phyloP scores from a whole-genome alignment of 305 asterid genomes.

The Caryopteris hybrid region DNA sequence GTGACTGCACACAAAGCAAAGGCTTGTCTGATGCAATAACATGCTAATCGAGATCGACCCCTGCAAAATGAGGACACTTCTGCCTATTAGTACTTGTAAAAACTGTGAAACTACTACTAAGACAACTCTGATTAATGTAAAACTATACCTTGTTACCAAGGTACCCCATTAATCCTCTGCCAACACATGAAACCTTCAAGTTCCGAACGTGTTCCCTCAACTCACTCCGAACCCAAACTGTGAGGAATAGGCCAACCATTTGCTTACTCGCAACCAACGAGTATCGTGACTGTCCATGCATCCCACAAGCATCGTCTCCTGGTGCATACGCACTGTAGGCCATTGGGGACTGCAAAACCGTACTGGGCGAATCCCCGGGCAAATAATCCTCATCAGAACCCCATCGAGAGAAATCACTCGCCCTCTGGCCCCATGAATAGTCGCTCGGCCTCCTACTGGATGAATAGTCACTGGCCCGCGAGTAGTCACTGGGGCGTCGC shows the following conservation, averaged over 20 bases:
- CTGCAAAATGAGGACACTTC: slow-evolving; percentile 39
- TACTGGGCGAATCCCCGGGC: slow-evolving; percentile 86
- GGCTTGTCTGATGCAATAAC: slow-evolving; percentile 97
- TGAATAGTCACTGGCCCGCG: slow-evolving; percentile 82
- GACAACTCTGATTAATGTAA: not conserved
- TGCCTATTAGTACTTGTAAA: slow-evolving; percentile 6
- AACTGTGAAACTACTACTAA: not conserved
- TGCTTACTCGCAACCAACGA: slow-evolving; percentile 87
- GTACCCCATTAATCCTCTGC: slow-evolving; percentile 98
- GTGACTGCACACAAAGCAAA: slow-evolving; percentile 95
- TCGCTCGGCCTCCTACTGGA: slow-evolving; percentile 73
- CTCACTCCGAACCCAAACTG: slow-evolving; percentile 93
- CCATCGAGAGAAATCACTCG: slow-evolving; percentile 90
- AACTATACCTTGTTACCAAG: slow-evolving; percentile 92
- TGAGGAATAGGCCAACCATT: slow-evolving; percentile 96
- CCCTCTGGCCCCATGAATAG: slow-evolving; percentile 92
- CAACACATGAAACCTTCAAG: slow-evolving; percentile 91
- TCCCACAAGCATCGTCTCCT: slow-evolving; percentile 38
- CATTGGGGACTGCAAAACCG: slow-evolving; percentile 67
- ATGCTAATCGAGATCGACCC: slow-evolving; percentile 97
- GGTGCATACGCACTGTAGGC: slow-evolving; percentile 47
- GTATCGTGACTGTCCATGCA: slow-evolving; percentile 59
- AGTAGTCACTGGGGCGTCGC: slow-evolving; percentile 69
- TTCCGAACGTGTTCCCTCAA: slow-evolving; percentile 73
- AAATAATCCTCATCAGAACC: slow-evolving; percentile 96